Evolutionary conservation across 83 land plant genomes (phyloP), one percentile per base, ranked within the genome.

Genomic region (Picea mariana): DNA sequence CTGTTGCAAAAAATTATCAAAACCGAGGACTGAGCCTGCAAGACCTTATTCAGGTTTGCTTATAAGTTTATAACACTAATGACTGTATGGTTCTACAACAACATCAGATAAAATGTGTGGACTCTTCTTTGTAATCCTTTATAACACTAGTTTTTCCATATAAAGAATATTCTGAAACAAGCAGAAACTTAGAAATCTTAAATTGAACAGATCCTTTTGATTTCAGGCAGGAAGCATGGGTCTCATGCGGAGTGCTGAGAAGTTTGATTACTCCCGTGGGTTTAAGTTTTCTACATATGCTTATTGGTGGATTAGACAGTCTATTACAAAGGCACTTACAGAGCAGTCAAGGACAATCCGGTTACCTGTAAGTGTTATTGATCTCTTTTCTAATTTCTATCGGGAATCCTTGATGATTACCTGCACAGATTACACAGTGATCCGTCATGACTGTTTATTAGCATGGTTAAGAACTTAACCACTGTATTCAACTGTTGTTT

Each of bases 291-390:
- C 96, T 38, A 95, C 98, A 1, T 95, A 95, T 86, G 98, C 96
- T 42, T 92, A 93, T 68, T 95, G 98, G 98, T 95, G 98, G 98
- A 95, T 95, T 71, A 90, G 87, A 60, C 96, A 95, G 79, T 87
- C 94, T 42, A 87, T 94, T 81, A 84, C 89, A 9, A 92, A 85
- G 77, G 84, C 91, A 52, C 87, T 94, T 68, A 82, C 94, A 62
- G 90, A 89, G 44, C 91, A 87, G 61, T 86, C 92, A 16, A 84
- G 94, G 81, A 86, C 88, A 40, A 89, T 92, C 52, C 90, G 92
- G 9, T 76, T 94, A 31, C 96, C 96, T 12, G 96, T 91, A 88
- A 44, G 89, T 76, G 4, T 78, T 27, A 61, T 78, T 34, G 12
- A 34, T 7, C 38, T 7, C 17, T 73, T 69, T 44, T 44, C 23